Base-by-base conservation (phyloP, 139 green algal species). In the Coccomyxa sp. region DNA sequence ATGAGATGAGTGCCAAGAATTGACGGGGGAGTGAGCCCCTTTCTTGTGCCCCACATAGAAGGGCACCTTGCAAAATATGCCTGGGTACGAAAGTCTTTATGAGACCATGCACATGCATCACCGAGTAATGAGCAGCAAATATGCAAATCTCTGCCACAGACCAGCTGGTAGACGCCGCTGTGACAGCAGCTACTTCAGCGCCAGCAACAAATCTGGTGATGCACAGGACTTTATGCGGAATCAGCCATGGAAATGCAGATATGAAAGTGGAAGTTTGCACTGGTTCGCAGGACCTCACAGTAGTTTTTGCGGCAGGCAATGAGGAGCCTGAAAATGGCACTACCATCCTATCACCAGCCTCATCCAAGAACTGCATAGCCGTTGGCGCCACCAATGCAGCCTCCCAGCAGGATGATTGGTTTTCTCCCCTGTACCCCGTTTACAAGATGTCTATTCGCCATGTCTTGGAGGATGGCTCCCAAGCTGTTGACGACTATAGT, bases 341-440 rank as follows among this genome's bases (percentile, higher is more conserved):
- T 10, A 96, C 92, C 31, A 88, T 97, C 67, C 94, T 89, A n/a
- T 92, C 90, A 0, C 93, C 94, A 9, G 92, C 94, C 23, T 93
- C 92, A 0, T 83, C 90, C 57, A 98, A 98, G 87, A 98, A 98
- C 81, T 88, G 82, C 45, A 86, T 98, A 14, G 85, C 90, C 0
- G 92, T 93, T 21, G 94, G 94, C 0, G 95, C 94, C 15, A 77
- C 68, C 68, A 77, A 77, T 13, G 58, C 75, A 30, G 75, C 75
- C 30, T 58, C 13, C 75, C 75, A 79, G 75, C 11, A 18, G 75
- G 13, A 77, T 28, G 21, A 13, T 13, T 13, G 13, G 28, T 59
- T 30, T 30, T 45, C 28, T 30, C 13, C n/a, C 28, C 13, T 59
- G 28, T 79, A 59, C n/a, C 13, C 45, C 0, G 82, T 86, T 23